Evolutionary conservation across 106 monocot species (phyloP).

Genomic region (Hemerocallis citrina): DNA sequence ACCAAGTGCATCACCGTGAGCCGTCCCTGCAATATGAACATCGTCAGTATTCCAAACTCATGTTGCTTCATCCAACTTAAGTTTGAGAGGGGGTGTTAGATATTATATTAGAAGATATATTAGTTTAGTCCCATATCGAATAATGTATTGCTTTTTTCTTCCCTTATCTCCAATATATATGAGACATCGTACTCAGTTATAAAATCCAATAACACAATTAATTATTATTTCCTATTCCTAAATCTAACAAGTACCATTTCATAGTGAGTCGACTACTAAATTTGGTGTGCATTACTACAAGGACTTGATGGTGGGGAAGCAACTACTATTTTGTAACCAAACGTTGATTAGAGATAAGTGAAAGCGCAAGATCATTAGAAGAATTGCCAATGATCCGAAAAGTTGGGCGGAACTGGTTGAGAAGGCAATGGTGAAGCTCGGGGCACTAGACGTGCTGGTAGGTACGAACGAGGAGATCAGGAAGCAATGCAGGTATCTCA

Average conservation of each 20-base stretch:
- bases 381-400: not conserved
- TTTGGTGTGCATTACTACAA: conserved; percentile 40
- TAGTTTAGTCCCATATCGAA: too few species aligned
- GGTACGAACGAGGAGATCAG: conserved; percentile 23
- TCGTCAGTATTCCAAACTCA: too few species aligned
- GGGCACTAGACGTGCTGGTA: not conserved
- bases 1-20: too few species aligned
- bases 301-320: not conserved
- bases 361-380: not conserved
- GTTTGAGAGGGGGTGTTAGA: too few species aligned
- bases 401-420: not conserved
- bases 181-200: too few species aligned
- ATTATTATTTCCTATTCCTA: too few species aligned
- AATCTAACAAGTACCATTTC: conserved; percentile 11
- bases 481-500: conserved; percentile 10
- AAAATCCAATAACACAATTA: too few species aligned
- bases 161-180: too few species aligned
- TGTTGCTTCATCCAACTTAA: too few species aligned
- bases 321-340: not conserved
- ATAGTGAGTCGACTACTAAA: not conserved
- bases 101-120: too few species aligned
- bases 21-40: too few species aligned
- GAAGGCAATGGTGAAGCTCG: conserved; percentile 17
- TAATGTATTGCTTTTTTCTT: too few species aligned
- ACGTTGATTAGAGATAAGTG: not conserved